Evolutionary conservation across 352 stramenopile genomes (phyloP), one percentile per base, ranked within the genome.

Genomic region (Phytopythium sindhum): DNA sequence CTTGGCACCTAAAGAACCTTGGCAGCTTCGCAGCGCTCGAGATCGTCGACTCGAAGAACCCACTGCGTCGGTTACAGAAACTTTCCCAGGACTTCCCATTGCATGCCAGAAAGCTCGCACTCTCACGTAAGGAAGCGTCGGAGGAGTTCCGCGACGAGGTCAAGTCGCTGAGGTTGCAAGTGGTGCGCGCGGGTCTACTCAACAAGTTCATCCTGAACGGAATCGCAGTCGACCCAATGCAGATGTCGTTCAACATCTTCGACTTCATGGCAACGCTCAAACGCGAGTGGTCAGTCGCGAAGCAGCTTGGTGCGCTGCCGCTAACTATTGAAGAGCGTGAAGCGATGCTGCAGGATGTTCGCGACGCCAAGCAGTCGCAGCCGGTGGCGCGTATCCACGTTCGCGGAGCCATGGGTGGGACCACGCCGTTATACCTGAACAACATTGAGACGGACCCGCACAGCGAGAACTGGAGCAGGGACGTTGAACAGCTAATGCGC

Each of bases 181-280:
- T 61, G 29, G 31, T 65, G 11, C 64, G 69, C 11, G 70, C 39
- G 15, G 69, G 70, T 29, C 64, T 91, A 2, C 74, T 78, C 29
- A 82, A 92, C 70, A 83, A 82, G 26, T 83, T 98, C 12, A 75
- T 97, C 31, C 59, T 98, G 63, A 97, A 97, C 58, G 93, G 91
- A 23, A 90, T 93, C 52, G 64, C 72, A 12, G 66, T 97, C 11
- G 82, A 97, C 57, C 77, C 91, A 12, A 88, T 75, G 57, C 79
- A 90, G 55, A 74, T 77, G 2, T 95, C 88, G 10, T 98, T 98
- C 67, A 98, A 97, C 72, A 74, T 96, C 21, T 98, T 97, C 53
- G 80, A 97, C 60, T 91, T 98, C 23, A 78, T 97, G 68, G 80
- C 78, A 33, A 81, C 70, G 10, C 60, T 98, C 21, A 89, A 91